These are phyloP conservation scores for Salvia splendens DNA, from an alignment of 257 asterid species.

Conservation along the genomic window DNA sequence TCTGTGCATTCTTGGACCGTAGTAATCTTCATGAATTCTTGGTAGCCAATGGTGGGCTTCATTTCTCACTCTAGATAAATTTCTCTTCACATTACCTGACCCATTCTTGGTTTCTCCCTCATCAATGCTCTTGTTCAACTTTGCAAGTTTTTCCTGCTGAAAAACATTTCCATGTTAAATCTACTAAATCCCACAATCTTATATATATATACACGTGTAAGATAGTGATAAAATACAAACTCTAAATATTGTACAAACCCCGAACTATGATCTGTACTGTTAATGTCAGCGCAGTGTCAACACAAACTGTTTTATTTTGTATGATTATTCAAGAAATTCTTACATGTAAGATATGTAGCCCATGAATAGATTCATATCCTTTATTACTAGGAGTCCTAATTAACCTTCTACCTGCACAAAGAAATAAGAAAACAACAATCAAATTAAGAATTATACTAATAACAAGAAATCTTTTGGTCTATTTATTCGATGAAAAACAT, in stretches of 20 bases:
- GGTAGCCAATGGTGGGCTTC: slow-evolving; percentile 69
- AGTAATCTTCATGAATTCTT: slow-evolving; percentile 85
- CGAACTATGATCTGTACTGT: too few species aligned
- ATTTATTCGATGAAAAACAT: background rate
- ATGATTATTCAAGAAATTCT: slow-evolving; percentile 23
- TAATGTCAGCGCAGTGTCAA: too few species aligned
- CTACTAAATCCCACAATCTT: background rate
- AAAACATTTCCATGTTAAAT: background rate
- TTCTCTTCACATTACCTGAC: slow-evolving; percentile 65
- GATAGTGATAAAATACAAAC: too few species aligned
- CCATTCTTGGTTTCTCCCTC: slow-evolving; percentile 31
- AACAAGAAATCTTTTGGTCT: background rate
- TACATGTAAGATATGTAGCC: slow-evolving; percentile 40
- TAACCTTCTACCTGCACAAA: slow-evolving; percentile 48
- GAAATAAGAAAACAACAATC: background rate
- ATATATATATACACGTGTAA: background rate
- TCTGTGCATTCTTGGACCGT: slow-evolving; percentile 66
- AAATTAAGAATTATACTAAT: background rate
- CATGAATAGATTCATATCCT: slow-evolving; percentile 28
- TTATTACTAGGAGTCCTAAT: slow-evolving; percentile 14
- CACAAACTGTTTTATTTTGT: background rate
- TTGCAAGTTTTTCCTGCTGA: slow-evolving; percentile 34
- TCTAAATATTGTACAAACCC: too few species aligned
- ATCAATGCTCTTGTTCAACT: slow-evolving; percentile 1
- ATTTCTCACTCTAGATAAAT: slow-evolving; percentile 45